These are phyloP conservation scores for Acacia melanoxylon DNA, from an alignment of 306 rosid genomes.

Conservation along the genomic window DNA sequence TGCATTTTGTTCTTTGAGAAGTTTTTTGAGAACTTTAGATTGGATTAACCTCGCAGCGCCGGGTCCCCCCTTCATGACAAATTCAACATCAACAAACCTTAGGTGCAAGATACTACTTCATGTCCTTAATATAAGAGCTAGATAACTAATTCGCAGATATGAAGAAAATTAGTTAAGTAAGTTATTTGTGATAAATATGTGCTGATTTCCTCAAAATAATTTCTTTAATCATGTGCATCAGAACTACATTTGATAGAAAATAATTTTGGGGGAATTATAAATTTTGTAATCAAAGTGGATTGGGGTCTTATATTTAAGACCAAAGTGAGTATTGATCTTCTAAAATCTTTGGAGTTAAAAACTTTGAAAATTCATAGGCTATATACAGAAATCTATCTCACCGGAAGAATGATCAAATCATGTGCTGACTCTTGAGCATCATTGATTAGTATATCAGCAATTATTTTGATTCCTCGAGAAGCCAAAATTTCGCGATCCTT, in stretches of 20 bases:
- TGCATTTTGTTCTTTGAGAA: conserved; percentile 75
- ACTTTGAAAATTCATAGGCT: background rate
- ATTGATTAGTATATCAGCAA: conserved; percentile 72
- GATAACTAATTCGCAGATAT: too few species aligned
- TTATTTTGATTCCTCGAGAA: conserved; percentile 71
- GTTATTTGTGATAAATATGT: too few species aligned
- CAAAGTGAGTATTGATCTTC: background rate
- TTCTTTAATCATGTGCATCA: too few species aligned
- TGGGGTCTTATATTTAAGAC: too few species aligned
- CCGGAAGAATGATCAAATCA: conserved; percentile 91
- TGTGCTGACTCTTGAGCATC: conserved; percentile 69
- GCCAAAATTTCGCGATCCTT: conserved; percentile 55
- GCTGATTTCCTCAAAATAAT: too few species aligned
- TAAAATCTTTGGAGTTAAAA: background rate
- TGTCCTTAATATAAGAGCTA: too few species aligned
- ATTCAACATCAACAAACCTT: conserved; percentile 22
- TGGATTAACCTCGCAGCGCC: conserved; percentile 64
- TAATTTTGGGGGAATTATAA: too few species aligned
- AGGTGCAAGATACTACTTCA: background rate
- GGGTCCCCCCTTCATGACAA: conserved; percentile 66
- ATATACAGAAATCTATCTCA: conserved; percentile 40
- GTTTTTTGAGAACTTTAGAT: conserved; percentile 72
- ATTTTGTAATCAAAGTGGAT: too few species aligned
- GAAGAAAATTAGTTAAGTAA: too few species aligned
- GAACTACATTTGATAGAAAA: too few species aligned